Evolutionary conservation across 1,284 basidiomycete species (phyloP), one percentile per base, ranked within the genome.

Genomic region (Rhodotorula sp.): DNA sequence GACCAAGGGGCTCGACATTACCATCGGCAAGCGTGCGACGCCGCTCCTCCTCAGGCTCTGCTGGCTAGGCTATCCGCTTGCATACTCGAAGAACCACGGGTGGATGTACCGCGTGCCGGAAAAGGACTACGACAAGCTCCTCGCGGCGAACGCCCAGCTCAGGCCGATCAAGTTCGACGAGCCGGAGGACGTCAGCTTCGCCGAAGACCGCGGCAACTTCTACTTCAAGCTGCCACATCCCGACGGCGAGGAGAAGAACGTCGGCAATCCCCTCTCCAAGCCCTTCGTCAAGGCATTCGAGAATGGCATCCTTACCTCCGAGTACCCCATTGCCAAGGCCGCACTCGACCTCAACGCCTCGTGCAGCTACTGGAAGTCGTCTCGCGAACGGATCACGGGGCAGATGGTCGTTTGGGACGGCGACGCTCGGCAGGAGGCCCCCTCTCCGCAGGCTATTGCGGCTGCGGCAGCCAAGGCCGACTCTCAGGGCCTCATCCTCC

Each of bases 281-380:
- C 86, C 86, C 8, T 99, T 98, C 80, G 85, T 96, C 79, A 89
- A 90, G 77, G 91, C 87, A 73, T 89, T 93, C 55, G 89, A 92
- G 79, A 89, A 92, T 73, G 91, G 92, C 15, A 90, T 88, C 15
- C 80, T 96, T 65, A 88, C 87, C 70, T 80, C 76, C 74, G 75
- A 62, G 70, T 79, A 79, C 53, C 79, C 91, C 0, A 88, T 89
- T 63, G 92, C 94, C 2, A 86, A 86, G 77, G 88, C 89, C 58
- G 94, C 95, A 0, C 83, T 97, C 66, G 89, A 93, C 69, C 88
- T 98, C 86, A 98, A 94, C 77, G 90, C 92, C 0, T 88, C 93
- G 77, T 98, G 95, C 83, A 93, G 90, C 78, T 99, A 99, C 81
- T 99, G 95, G 96, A 94, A 97, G 78, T 91, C 90, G 71, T 90